Evolutionary conservation across 176 grass and related monocot genomes (phyloP).

Genomic region (Puya raimondii): DNA sequence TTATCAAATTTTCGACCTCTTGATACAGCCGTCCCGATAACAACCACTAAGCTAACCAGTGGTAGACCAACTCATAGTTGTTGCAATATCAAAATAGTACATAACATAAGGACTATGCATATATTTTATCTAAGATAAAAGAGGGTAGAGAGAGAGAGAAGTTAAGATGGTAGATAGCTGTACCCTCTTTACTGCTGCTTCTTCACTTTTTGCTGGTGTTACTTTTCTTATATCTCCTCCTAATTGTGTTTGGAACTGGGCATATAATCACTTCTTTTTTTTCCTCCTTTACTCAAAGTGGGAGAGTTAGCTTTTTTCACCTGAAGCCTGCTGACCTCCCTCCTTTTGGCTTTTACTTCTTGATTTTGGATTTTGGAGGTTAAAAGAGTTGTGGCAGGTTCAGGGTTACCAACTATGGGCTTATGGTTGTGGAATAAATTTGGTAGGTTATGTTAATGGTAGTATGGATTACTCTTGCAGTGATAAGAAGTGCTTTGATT

Average conservation of each 20-base stretch:
- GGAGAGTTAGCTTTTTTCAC: not conserved
- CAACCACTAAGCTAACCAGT: too few relatives aligned
- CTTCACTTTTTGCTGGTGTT: constrained; percentile 10
- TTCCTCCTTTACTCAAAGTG: not conserved
- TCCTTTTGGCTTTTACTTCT: not conserved
- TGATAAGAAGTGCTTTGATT: too few relatives aligned
- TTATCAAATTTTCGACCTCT: too few relatives aligned
- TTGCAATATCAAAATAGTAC: too few relatives aligned
- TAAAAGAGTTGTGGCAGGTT: too few relatives aligned
- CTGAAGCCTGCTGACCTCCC: not conserved
- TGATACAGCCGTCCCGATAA: too few relatives aligned
- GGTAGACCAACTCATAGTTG: too few relatives aligned
- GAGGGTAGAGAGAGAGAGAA: not conserved
- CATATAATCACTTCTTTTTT: not conserved
- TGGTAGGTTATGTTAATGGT: too few relatives aligned
- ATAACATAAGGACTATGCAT: too few relatives aligned
- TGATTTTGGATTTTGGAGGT: not conserved
- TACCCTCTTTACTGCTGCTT: not conserved
- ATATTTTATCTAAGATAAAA: too few relatives aligned
- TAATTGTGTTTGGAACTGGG: not conserved
- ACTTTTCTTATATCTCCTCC: not conserved
- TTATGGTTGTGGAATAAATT: not conserved
- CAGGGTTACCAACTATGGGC: not conserved
- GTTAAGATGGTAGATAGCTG: not conserved
- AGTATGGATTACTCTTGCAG: too few relatives aligned